Base-by-base conservation (phyloP, 805 yeast genomes). In the Komagataella populi region DNA sequence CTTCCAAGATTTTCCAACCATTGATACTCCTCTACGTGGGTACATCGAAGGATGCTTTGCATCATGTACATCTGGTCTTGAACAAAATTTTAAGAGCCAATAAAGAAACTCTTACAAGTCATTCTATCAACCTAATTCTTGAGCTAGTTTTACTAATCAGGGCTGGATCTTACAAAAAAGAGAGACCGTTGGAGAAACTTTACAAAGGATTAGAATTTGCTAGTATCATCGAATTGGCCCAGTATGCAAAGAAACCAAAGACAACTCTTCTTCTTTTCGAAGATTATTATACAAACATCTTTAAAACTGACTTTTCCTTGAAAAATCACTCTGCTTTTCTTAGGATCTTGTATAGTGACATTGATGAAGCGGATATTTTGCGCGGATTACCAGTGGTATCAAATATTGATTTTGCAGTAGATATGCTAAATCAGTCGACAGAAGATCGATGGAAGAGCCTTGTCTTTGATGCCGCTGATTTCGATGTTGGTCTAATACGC, bases 341-440 rank as follows among this genome's bases (percentile, higher is more conserved):
- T 22, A 51, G 64, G 3, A 47, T 52, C 0, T 68, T 84, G 1
- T 86, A 82, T 60, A 67, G 69, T 4, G 60, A 71, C 0, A 67
- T 88, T 3, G 79, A 76, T 49, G 88, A 84, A 52, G 66, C 70
- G 2, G 96, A 88, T 60, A 63, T 86, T 45, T 60, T 77, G 4
- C 72, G 73, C 56, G 95, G 95, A 0, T 63, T 86, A 7, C 87
- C 90, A 0, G 73, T 76, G 12, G 69, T 72, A 18, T 75, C 84
- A 1, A 67, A 80, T 0, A 58, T 87, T 5, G 69, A 70, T 0
- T 73, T 73, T 53, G 83, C 86, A 0, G 55, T 82, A 8, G 60
- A 66, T 6, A 64, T 72, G 16, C 59, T 78, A 1, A 63, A 65
- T 10, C 56, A 63, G 20, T 59, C 63, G 3, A 61, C 61, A 1